Evolutionary conservation across 371 early-diverging fungal genomes (phyloP).

Genomic region (Circinella minor): DNA sequence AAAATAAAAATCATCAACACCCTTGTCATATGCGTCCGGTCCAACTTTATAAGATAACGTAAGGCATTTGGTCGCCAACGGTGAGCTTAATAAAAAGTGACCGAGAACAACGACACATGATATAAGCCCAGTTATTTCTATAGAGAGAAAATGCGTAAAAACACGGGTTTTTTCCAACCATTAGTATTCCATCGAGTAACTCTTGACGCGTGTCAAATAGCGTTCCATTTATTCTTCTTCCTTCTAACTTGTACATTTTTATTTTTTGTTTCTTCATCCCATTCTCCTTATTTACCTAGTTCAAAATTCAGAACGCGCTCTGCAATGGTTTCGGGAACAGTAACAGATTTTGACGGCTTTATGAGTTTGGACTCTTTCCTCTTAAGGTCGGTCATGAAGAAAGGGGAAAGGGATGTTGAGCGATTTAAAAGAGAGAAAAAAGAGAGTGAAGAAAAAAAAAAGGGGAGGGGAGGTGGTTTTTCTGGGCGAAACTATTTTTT

Average conservation of each 20-base stretch:
- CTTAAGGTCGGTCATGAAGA: neutral
- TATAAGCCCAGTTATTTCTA: constrained; percentile 29
- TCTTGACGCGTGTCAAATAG: neutral
- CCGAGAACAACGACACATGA: constrained; percentile 10
- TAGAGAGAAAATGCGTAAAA: neutral
- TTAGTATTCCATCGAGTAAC: neutral
- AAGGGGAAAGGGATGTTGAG: constrained; percentile 4
- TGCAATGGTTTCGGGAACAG: constrained; percentile 10
- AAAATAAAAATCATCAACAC: constrained; percentile 61
- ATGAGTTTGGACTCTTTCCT: constrained; percentile 7
- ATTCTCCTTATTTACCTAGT: constrained; percentile 13
- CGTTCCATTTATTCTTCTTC: neutral
- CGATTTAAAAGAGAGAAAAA: too few relatives aligned
- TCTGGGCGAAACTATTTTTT: neutral
- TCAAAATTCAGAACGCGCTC: constrained; percentile 21
- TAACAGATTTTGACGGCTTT: neutral
- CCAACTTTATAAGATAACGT: constrained; percentile 26
- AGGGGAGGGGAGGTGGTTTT: neutral
- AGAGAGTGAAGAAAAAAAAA: neutral
- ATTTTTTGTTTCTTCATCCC: neutral
- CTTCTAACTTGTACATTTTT: neutral
- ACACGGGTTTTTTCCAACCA: neutral
- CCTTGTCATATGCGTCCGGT: constrained; percentile 44
- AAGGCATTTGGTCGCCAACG: constrained; percentile 25
- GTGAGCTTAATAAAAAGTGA: constrained; percentile 19